Evolutionary conservation across 306 rosid genomes (phyloP).

Genomic region (Hippophae tibetana): DNA sequence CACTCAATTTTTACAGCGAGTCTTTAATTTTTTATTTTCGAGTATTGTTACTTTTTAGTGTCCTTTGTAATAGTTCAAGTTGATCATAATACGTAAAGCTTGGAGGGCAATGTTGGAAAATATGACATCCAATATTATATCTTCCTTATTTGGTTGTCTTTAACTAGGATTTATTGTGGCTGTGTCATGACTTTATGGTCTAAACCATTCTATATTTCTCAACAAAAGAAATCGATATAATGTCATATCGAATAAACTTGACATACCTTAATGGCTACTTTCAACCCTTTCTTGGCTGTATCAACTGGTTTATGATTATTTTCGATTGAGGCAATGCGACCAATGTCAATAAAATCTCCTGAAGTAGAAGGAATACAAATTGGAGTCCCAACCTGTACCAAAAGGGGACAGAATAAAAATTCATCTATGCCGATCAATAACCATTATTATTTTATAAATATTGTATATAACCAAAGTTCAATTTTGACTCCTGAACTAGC

Average conservation of each 20-base stretch:
- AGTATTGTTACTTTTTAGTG: too few relatives aligned
- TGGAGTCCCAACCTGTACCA: constrained; percentile 81
- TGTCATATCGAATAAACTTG: background rate
- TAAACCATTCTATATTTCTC: too few relatives aligned
- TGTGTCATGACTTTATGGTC: too few relatives aligned
- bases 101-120: too few relatives aligned
- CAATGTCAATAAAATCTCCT: constrained; percentile 74
- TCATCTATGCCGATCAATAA: background rate
- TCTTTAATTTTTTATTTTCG: too few relatives aligned
- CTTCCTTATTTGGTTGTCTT: too few relatives aligned
- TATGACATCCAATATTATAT: too few relatives aligned
- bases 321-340: constrained; percentile 78
- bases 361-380: constrained; percentile 60
- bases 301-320: constrained; percentile 89
- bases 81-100: too few relatives aligned
- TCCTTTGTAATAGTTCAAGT: too few relatives aligned
- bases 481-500: background rate
- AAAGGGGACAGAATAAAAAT: constrained; percentile 16
- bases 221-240: background rate
- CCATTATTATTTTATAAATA: background rate
- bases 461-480: background rate
- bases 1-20: too few relatives aligned
- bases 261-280: constrained; percentile 83
- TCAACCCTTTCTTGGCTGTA: constrained; percentile 76
- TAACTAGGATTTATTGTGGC: too few relatives aligned